phyloP scores from a whole-genome alignment of 176 grass and related monocot genomes.

The Saccharum officinarum region DNA sequence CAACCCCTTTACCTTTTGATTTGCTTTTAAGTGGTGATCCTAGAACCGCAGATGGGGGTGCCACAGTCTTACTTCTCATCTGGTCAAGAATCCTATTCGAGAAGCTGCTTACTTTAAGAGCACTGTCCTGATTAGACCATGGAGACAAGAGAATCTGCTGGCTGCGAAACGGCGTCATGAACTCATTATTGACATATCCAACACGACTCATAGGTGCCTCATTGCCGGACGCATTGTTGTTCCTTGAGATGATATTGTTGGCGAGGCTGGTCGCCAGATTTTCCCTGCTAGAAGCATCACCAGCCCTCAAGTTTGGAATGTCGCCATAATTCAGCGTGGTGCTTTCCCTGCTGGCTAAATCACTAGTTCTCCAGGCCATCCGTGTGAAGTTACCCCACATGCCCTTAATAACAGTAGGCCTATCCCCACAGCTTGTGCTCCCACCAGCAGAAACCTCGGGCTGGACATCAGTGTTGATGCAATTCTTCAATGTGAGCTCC shows the following conservation, averaged over 20 bases:
- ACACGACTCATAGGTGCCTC: conserved; percentile 18
- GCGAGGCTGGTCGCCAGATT: neutral
- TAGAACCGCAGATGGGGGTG: conserved; percentile 36
- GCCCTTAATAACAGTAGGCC: conserved; percentile 51
- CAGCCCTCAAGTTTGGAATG: conserved; percentile 34
- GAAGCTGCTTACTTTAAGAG: conserved; percentile 41
- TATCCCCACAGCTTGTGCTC: conserved; percentile 60
- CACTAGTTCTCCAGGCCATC: conserved; percentile 46
- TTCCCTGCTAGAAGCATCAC: conserved; percentile 21
- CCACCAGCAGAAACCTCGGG: conserved; percentile 48
- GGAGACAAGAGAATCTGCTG: conserved; percentile 39
- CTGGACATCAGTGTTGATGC: conserved; percentile 32
- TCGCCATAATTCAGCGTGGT: neutral
- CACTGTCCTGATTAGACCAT: conserved; percentile 35
- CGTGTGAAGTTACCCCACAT: conserved; percentile 83
- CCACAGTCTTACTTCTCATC: conserved; percentile 47
- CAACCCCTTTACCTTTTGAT: conserved; percentile 81
- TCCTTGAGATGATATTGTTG: neutral
- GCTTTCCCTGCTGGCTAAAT: conserved; percentile 30
- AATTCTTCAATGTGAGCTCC: conserved; percentile 85
- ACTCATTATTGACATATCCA: conserved; percentile 38
- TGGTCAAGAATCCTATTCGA: conserved; percentile 47
- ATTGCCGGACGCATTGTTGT: conserved; percentile 1
- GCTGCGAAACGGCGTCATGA: conserved; percentile 38
- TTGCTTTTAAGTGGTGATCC: conserved; percentile 48